phyloP scores from a whole-genome alignment of 73 alveolate species.

The Tetrahymena elliotti region DNA sequence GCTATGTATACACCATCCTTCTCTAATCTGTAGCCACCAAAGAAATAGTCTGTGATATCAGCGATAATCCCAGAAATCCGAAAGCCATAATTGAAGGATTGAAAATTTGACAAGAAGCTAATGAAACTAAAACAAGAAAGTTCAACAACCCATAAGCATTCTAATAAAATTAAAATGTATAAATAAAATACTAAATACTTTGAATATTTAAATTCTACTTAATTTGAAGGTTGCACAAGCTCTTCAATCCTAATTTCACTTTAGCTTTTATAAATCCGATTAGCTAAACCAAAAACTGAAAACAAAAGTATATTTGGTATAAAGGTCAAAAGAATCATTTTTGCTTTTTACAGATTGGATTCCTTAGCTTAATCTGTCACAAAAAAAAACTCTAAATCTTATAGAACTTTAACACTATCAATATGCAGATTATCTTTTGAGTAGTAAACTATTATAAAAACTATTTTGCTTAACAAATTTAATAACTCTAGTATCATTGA shows the following conservation, averaged over 20 bases:
- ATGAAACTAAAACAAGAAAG: neutral
- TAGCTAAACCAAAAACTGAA: neutral
- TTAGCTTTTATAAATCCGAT: neutral
- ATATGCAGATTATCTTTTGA: neutral
- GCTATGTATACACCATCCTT: neutral
- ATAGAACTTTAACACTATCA: neutral
- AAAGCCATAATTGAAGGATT: neutral
- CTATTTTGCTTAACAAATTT: neutral
- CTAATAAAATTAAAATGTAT: neutral
- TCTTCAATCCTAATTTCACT: neutral
- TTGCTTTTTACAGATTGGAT: neutral
- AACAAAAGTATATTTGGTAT: neutral
- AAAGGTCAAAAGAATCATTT: neutral
- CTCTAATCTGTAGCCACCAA: neutral
- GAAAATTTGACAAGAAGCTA: neutral
- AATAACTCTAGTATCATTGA: neutral
- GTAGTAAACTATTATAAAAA: neutral
- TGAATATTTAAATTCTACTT: neutral
- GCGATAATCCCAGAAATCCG: neutral
- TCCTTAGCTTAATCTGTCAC: neutral
- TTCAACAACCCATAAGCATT: neutral
- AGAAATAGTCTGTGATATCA: neutral
- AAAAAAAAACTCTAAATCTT: neutral
- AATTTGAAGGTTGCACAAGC: neutral
- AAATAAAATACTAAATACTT: neutral